Conservation (phyloP, 2,329 filamentous ascomycete species). For the Sporothrix schenckii region DNA sequence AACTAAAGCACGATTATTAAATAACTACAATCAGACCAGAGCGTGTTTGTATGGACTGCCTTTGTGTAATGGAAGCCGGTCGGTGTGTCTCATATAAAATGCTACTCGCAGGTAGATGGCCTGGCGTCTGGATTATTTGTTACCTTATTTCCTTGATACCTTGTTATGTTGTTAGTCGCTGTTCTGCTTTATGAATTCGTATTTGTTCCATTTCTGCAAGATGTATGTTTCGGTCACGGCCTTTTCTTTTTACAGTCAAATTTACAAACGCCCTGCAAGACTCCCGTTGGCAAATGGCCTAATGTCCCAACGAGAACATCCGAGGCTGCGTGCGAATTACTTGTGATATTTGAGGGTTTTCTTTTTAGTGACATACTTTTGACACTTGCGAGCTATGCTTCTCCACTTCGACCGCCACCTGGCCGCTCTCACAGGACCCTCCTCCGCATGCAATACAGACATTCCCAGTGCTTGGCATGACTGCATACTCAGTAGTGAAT, state of each 20-base stretch:
- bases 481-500: too few species aligned
- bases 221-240: too few species aligned
- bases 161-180: too few species aligned
- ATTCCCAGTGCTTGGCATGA: not conserved
- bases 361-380: not conserved
- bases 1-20: too few species aligned
- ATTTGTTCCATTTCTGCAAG: too few species aligned
- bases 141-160: too few species aligned
- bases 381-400: not conserved
- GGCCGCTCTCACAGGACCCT: not conserved
- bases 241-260: not conserved
- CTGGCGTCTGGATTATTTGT: too few species aligned
- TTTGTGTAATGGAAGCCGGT: not conserved
- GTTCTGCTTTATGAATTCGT: too few species aligned
- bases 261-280: not conserved
- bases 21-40: too few species aligned
- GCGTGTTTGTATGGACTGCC: not conserved
- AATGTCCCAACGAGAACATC: not conserved
- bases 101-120: not conserved
- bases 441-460: not conserved
- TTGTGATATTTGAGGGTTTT: slow-evolving; percentile 4
- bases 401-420: slow-evolving; percentile 3
- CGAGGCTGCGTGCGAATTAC: slow-evolving; percentile 8
- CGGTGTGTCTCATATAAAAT: slow-evolving; percentile 5
- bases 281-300: not conserved